These are phyloP conservation scores for Solanum lignicaule DNA, from an alignment of 257 asterid genomes.

Conservation along the genomic window DNA sequence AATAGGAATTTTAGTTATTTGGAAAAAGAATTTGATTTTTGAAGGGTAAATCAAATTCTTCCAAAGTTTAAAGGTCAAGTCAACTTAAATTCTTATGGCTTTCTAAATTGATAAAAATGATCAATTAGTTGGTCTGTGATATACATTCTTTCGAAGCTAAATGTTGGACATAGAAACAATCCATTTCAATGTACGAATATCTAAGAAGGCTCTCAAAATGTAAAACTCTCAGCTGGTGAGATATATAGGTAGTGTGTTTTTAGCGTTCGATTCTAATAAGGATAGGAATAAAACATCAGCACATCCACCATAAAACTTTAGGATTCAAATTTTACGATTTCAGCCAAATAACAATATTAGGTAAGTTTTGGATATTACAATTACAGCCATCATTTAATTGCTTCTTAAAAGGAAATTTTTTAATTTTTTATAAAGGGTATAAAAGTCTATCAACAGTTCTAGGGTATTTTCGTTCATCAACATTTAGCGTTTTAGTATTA, in stretches of 20 bases:
- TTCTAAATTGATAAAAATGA: neutral
- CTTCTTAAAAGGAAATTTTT: neutral
- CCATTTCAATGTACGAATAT: neutral
- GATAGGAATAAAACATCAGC: neutral
- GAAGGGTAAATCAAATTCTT: neutral
- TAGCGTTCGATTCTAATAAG: neutral
- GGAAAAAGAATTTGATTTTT: neutral
- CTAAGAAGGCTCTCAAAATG: neutral
- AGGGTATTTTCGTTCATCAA: neutral
- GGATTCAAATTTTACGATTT: neutral
- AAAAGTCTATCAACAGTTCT: neutral
- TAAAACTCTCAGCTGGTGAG: neutral
- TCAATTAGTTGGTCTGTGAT: neutral
- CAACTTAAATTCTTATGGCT: neutral
- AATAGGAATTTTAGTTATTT: neutral
- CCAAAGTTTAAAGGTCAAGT: neutral
- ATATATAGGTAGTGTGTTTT: neutral
- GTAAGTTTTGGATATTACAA: neutral
- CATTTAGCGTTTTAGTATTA: neutral
- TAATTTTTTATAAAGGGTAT: neutral
- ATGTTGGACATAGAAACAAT: neutral
- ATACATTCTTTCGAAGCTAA: neutral
- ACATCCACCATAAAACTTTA: neutral
- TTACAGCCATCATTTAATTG: neutral
- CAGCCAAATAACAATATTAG: neutral